Evolutionary conservation across 2,329 filamentous ascomycete species (phyloP).

Genomic region (Colletotrichum plurivorum): DNA sequence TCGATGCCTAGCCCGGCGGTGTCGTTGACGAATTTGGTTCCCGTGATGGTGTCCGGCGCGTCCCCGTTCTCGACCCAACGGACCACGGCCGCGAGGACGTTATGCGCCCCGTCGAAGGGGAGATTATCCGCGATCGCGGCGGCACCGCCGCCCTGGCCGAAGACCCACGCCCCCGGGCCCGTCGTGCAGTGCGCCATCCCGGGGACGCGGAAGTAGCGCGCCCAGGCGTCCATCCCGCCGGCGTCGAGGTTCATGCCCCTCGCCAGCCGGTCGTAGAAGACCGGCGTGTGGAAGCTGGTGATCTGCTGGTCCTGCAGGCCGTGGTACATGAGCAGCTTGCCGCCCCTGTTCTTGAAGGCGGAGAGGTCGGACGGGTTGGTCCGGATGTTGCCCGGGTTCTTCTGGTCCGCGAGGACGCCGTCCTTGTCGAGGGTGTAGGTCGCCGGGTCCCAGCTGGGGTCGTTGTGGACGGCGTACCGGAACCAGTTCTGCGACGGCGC

Average conservation of each 20-base stretch:
- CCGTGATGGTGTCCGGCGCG: slow-evolving; percentile 57
- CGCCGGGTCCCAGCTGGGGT: slow-evolving; percentile 53
- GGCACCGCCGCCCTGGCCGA: slow-evolving; percentile 45
- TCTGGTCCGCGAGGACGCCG: slow-evolving; percentile 48
- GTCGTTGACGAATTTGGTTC: slow-evolving; percentile 51
- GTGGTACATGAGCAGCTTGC: slow-evolving; percentile 63
- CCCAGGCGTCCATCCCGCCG: slow-evolving; percentile 60
- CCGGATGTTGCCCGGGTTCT: slow-evolving; percentile 54
- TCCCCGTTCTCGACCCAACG: slow-evolving; percentile 61
- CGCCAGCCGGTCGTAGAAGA: slow-evolving; percentile 64
- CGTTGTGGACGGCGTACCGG: slow-evolving; percentile 56
- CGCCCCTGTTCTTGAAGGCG: slow-evolving; percentile 55
- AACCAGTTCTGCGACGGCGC: slow-evolving; percentile 50
- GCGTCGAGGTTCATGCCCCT: slow-evolving; percentile 57
- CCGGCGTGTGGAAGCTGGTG: slow-evolving; percentile 58
- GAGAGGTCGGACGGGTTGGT: slow-evolving; percentile 57
- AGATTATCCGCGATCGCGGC: slow-evolving; percentile 41
- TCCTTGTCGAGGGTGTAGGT: slow-evolving; percentile 51
- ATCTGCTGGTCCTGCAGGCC: slow-evolving; percentile 59
- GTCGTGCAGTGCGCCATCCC: slow-evolving; percentile 67
- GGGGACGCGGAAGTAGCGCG: slow-evolving; percentile 66
- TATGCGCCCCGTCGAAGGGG: slow-evolving; percentile 53
- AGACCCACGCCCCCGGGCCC: slow-evolving; percentile 59
- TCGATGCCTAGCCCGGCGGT: slow-evolving; percentile 5
- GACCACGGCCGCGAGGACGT: slow-evolving; percentile 63